Percentiles rank a stretch among this genome's conserved stretches.
Conservation (phyloP, 148 eudicot species). For the Mesembryanthemum crystallinum region DNA sequence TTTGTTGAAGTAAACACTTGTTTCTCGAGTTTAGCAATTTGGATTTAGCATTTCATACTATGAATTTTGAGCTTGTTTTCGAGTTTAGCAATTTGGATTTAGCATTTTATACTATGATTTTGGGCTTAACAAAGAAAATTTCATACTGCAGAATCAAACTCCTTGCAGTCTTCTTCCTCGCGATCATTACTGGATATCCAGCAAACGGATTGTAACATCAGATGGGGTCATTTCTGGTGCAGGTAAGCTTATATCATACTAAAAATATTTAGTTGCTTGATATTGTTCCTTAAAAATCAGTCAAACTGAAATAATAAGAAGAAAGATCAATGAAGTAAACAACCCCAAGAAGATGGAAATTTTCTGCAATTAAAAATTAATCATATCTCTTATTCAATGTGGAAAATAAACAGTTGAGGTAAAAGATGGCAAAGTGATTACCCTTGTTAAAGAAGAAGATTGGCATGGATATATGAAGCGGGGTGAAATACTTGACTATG, state of each 20-base stretch:
- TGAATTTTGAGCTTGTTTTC: no score
- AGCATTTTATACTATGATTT: background rate
- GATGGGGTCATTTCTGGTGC: conserved; percentile 78
- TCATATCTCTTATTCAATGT: conserved; percentile 28
- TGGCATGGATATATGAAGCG: conserved; percentile 48
- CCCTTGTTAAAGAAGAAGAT: conserved; percentile 59
- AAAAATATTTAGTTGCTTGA: background rate
- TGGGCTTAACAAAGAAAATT: background rate
- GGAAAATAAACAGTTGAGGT: conserved; percentile 69
- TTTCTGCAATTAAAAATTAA: background rate
- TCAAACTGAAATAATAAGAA: no score
- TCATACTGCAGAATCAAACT: conserved; percentile 40
- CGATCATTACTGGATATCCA: conserved; percentile 79
- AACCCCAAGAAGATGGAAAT: background rate
- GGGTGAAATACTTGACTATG: conserved; percentile 62
- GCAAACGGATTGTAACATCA: conserved; percentile 89
- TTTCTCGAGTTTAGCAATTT: background rate
- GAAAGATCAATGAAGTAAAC: background rate
- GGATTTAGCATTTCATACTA: background rate
- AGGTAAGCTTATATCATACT: conserved; percentile 40
- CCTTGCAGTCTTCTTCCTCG: conserved; percentile 68
- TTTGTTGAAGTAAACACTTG: no score
- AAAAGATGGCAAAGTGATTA: conserved; percentile 66
- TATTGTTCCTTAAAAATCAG: no score
- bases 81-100: background rate